phyloP scores from a whole-genome alignment of 2,329 filamentous ascomycete species.

The Paecilomyces niveus region DNA sequence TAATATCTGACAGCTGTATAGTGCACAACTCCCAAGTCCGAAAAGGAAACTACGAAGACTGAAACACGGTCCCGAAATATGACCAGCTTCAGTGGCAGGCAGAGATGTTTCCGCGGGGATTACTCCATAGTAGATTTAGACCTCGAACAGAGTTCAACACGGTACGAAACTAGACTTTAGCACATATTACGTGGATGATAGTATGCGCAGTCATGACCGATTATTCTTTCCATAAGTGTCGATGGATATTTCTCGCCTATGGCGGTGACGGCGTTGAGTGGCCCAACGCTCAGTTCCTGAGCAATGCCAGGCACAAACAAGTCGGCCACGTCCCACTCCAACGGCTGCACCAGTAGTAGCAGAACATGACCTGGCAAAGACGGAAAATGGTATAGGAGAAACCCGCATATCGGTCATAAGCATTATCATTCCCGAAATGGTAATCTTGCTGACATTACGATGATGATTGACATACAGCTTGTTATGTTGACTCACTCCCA shows the following conservation, averaged over 20 bases:
- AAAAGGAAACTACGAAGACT: background rate
- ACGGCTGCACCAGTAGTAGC: background rate
- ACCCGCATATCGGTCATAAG: background rate
- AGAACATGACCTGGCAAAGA: too few species aligned
- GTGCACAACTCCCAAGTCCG: background rate
- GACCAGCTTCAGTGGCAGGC: background rate
- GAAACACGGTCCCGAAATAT: background rate
- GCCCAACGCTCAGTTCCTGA: background rate
- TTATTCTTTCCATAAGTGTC: background rate
- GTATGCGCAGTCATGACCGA: background rate
- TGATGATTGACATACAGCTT: background rate
- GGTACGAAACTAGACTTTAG: background rate
- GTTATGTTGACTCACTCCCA: background rate
- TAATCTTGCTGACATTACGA: background rate
- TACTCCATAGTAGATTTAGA: background rate
- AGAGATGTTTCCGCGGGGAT: background rate
- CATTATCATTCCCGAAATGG: background rate
- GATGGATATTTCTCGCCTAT: background rate
- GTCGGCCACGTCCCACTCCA: background rate
- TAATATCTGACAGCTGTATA: background rate
- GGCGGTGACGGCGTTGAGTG: background rate
- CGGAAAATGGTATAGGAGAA: background rate
- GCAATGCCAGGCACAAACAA: background rate
- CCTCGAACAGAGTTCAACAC: background rate
- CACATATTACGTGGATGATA: background rate